Percentiles rank a stretch among this genome's conserved stretches.
These are phyloP conservation scores for Ganoderma meredithae DNA, from an alignment of 1,284 basidiomycete genomes.

Conservation along the genomic window DNA sequence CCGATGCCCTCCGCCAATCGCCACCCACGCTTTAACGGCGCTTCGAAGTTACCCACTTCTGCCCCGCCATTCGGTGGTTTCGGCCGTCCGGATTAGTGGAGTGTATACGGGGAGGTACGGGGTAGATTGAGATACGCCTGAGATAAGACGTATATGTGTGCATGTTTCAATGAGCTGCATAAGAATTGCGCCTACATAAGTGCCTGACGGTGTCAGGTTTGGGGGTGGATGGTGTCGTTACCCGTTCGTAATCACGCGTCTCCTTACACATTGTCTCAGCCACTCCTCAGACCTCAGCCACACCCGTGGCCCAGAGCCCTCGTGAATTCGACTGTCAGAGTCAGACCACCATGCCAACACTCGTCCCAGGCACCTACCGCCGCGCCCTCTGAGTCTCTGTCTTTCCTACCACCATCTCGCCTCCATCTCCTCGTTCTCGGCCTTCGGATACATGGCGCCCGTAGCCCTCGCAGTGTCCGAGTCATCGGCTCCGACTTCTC, in stretches of 20 bases:
- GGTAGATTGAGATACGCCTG: too few species aligned
- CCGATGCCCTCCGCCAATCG: conserved; percentile 26
- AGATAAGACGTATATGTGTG: background rate
- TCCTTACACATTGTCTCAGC: conserved; percentile 21
- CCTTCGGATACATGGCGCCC: conserved; percentile 26
- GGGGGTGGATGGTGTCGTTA: background rate
- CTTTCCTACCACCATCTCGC: background rate
- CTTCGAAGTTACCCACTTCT: background rate
- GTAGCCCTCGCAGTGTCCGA: conserved; percentile 21
- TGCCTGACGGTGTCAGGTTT: conserved; percentile 6
- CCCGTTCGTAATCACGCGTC: conserved; percentile 27
- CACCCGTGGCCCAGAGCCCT: conserved; percentile 3
- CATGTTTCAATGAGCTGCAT: background rate
- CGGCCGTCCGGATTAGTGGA: background rate
- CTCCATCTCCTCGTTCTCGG: background rate
- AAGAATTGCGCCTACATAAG: background rate
- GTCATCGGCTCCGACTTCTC: conserved; percentile 9
- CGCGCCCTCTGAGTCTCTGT: background rate
- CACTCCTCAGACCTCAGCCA: background rate
- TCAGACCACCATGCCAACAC: background rate
- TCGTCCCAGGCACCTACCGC: background rate
- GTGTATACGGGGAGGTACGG: too few species aligned
- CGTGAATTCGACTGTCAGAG: background rate
- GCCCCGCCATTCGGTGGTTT: background rate
- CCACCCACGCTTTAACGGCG: background rate